These are phyloP conservation scores for Boehmeria nivea DNA, from an alignment of 306 rosid genomes.

Conservation along the genomic window DNA sequence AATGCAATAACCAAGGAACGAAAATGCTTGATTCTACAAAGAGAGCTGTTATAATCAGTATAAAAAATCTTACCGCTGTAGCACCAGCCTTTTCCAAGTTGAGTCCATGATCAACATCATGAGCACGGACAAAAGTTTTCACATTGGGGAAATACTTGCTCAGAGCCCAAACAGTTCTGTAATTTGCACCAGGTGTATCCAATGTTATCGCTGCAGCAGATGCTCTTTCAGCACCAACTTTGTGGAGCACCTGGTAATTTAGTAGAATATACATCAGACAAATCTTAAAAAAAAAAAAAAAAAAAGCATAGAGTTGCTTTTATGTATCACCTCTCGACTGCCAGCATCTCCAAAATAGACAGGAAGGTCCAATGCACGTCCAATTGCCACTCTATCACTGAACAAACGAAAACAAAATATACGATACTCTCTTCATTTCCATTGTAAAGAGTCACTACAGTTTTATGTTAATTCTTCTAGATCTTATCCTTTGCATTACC, in stretches of 20 bases:
- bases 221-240: conserved; percentile 95
- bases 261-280: conserved; percentile 34
- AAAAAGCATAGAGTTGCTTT: neutral
- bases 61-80: conserved; percentile 68
- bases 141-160: conserved; percentile 95
- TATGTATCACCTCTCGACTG: conserved; percentile 77
- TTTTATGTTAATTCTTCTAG: too few relatives aligned
- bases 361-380: conserved; percentile 92
- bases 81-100: conserved; percentile 99
- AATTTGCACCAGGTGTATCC: conserved; percentile 95
- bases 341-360: conserved; percentile 99
- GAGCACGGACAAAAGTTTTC: conserved; percentile 98
- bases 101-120: conserved; percentile 93
- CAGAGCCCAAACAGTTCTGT: conserved; percentile 98
- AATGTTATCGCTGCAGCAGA: conserved; percentile 93
- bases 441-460: too few relatives aligned
- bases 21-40: conserved; percentile 9
- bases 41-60: conserved; percentile 17
- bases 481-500: conserved; percentile 46
- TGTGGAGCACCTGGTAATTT: conserved; percentile 78
- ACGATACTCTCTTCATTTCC: too few relatives aligned
- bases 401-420: conserved; percentile 11
- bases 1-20: conserved; percentile 2
- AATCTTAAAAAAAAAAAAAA: conserved; percentile 12
- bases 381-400: conserved; percentile 93